phyloP scores from a whole-genome alignment of 768 basidiomycete genomes.

The Rhizopogon rudus region DNA sequence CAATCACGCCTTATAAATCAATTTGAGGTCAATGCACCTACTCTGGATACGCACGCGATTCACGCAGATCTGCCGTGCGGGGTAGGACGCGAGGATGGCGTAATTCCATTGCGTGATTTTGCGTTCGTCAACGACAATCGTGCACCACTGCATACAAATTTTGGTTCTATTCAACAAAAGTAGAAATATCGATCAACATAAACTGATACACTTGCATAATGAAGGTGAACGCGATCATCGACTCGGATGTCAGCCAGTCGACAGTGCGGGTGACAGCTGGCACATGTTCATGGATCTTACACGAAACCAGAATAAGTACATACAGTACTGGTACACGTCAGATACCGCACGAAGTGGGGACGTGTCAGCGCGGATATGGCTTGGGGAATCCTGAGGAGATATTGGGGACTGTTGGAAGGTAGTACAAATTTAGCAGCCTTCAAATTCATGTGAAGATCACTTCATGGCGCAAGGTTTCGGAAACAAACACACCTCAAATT shows the following conservation, averaged over 20 bases:
- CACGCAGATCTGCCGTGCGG: not conserved
- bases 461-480: no score
- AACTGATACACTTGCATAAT: not conserved
- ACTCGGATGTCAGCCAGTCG: not conserved
- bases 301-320: not conserved
- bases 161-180: not conserved
- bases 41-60: not conserved
- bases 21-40: not conserved
- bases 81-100: slow-evolving; percentile 8
- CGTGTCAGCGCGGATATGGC: not conserved
- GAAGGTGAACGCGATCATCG: not conserved
- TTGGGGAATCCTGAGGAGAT: not conserved
- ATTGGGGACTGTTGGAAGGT: not conserved
- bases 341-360: not conserved
- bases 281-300: not conserved
- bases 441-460: no score
- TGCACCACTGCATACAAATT: not conserved
- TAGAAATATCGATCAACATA: not conserved
- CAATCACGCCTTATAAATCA: not conserved
- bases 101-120: slow-evolving; percentile 29
- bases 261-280: not conserved
- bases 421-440: no score
- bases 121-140: slow-evolving; percentile 14
- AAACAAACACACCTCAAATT: no score
- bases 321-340: not conserved